Evolutionary conservation across 257 asterid species (phyloP).

Genomic region (Solanum piurae): DNA sequence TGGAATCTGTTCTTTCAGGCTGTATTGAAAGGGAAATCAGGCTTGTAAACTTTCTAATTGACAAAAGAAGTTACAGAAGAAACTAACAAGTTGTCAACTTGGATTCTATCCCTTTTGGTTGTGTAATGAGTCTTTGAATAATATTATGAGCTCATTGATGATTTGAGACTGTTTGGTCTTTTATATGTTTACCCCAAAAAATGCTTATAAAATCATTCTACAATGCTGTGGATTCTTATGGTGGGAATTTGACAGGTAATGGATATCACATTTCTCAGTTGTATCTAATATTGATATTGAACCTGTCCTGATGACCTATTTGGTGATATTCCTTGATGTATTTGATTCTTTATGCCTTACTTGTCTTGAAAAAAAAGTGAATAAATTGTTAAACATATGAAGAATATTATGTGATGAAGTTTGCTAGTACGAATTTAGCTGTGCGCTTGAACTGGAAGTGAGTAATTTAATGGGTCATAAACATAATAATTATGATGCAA

Average conservation of each 20-base stretch:
- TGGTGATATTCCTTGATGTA: not conserved
- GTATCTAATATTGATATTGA: not conserved
- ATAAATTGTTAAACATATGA: not conserved
- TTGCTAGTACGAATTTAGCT: not conserved
- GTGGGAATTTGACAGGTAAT: not conserved
- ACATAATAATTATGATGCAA: not conserved
- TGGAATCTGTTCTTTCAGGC: not conserved
- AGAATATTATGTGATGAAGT: not conserved
- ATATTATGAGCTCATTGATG: not conserved
- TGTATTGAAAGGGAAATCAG: not conserved
- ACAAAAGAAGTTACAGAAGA: not conserved
- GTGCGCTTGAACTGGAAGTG: not conserved
- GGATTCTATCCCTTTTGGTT: not conserved
- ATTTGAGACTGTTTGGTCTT: not conserved
- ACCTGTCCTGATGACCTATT: not conserved
- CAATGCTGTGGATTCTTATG: not conserved
- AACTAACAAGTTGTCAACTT: not conserved
- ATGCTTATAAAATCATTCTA: not conserved
- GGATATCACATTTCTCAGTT: not conserved
- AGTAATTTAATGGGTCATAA: not conserved
- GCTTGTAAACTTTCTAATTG: not conserved
- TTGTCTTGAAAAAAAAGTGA: not conserved
- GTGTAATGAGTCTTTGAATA: not conserved
- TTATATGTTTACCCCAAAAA: not conserved
- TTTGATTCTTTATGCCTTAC: not conserved